These are phyloP conservation scores for Phanerochaete sordida DNA, from an alignment of 768 basidiomycete species.

Conservation along the genomic window DNA sequence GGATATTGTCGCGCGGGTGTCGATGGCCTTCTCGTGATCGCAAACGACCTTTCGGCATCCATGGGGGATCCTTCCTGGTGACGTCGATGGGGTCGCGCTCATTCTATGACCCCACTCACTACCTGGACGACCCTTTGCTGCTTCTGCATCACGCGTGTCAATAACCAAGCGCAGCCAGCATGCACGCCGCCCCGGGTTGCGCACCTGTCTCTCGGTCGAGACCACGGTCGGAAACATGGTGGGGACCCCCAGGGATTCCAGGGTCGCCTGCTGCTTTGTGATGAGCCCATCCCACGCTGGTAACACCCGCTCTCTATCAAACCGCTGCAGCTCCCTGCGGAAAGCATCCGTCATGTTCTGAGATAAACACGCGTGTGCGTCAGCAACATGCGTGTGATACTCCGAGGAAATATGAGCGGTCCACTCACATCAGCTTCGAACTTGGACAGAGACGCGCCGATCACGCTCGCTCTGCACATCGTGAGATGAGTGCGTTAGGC, in stretches of 20 bases:
- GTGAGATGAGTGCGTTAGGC: neutral
- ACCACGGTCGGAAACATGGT: conserved; percentile 62
- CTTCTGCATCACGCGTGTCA: conserved; percentile 37
- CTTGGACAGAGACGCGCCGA: conserved; percentile 60
- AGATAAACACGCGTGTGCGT: conserved; percentile 3
- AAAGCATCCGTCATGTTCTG: conserved; percentile 67
- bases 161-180: neutral
- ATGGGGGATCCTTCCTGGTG: neutral
- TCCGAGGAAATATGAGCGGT: neutral
- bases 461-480: conserved; percentile 57
- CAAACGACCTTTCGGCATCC: neutral
- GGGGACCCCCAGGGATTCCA: conserved; percentile 62
- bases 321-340: conserved; percentile 60
- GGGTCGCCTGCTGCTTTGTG: conserved; percentile 60
- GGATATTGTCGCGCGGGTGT: neutral
- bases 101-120: conserved; percentile 48
- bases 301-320: conserved; percentile 67
- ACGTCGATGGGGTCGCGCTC: neutral
- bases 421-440: conserved; percentile 61
- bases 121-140: conserved; percentile 73
- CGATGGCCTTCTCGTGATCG: neutral
- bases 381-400: conserved; percentile 1
- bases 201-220: conserved; percentile 53
- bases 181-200: conserved; percentile 9
- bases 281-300: conserved; percentile 78